Base-by-base conservation (phyloP, 2,329 filamentous ascomycete genomes). In the Niveomyces coronatus region DNA sequence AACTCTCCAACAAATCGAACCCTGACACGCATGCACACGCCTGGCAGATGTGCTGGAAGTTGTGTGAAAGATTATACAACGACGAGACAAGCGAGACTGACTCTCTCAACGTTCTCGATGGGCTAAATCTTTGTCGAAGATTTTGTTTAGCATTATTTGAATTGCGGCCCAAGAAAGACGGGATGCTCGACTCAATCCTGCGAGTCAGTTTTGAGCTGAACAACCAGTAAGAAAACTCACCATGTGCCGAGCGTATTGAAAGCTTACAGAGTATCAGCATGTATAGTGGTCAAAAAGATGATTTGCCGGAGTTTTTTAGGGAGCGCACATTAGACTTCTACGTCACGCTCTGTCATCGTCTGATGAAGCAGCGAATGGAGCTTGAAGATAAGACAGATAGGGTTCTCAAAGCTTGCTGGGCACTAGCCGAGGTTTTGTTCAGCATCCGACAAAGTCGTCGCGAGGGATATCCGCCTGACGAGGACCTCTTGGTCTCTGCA, bases 311-410 rank as follows among this genome's bases (percentile, higher is more conserved):
- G 51, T 77, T 82, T 1, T 95, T 96, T 55, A 76, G 82, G 37
- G 88, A 95, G 58, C 71, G 88, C 42, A 95, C 89, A 0, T 60
- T 96, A 40, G 89, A 95, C 52, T 95, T 95, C 51, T 95, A 95
- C 53, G 82, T 94, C 48, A 94, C 89, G 0, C 60, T 96, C 3
- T 95, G 89, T 53, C 89, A 95, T 57, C 79, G 89, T 27, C 63
- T 95, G n/a, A 95, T 95, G 87, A 95, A 94, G 57, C 86, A 94
- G 57, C 76, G 85, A 41, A 82, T 76, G 37, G 81, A 85, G 19
- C 60, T 88, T 3, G 79, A 78, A 0, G 80, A 83, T 45, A 85
- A 94, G 51, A 89, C 85, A 0, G 87, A 94, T 55, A 79, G 84
- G 6, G 68, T 95, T 4, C 70, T 95, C 4, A 74, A 81, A 39